A percentile compares a stretch with the other conserved stretches of the same genome.
These are phyloP conservation scores for Serendipita vermifera DNA, from an alignment of 768 basidiomycete species.

Conservation along the genomic window DNA sequence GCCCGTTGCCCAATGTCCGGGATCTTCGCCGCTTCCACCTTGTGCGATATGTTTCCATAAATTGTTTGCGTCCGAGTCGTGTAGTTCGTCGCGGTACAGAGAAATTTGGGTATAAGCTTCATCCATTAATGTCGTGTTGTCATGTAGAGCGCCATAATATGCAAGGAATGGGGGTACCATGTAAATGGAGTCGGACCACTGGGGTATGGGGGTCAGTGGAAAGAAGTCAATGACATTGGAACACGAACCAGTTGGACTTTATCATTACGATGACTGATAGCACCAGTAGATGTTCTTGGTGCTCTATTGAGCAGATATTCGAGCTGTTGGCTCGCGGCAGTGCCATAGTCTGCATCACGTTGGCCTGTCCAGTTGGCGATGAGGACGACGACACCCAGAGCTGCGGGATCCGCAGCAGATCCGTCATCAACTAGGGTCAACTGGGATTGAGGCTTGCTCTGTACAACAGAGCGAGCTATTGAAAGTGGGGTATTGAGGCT, in stretches of 20 bases:
- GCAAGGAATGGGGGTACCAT: slow-evolving; percentile 84
- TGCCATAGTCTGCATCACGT: slow-evolving; percentile 38
- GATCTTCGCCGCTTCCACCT: slow-evolving; percentile 41
- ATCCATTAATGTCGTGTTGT: slow-evolving; percentile 43
- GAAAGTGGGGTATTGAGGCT: slow-evolving; percentile 16
- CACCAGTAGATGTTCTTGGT: slow-evolving; percentile 58
- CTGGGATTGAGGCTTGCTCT: neutral
- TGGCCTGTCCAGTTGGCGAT: slow-evolving; percentile 42
- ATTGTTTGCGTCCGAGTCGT: slow-evolving; percentile 35
- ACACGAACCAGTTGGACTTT: slow-evolving; percentile 61
- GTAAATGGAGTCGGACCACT: slow-evolving; percentile 61
- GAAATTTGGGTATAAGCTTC: slow-evolving; percentile 60
- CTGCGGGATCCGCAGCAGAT: slow-evolving; percentile 66
- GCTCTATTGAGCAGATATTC: slow-evolving; percentile 38
- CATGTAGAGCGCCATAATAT: slow-evolving; percentile 57
- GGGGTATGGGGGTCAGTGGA: too few relatives aligned
- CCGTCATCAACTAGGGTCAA: slow-evolving; percentile 29
- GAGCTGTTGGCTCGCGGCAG: slow-evolving; percentile 54
- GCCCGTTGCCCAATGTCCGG: slow-evolving; percentile 74
- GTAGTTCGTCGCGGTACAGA: slow-evolving; percentile 56
- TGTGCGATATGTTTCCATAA: slow-evolving; percentile 68
- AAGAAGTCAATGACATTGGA: neutral
- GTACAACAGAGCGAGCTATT: slow-evolving; percentile 42
- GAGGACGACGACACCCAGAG: slow-evolving; percentile 58
- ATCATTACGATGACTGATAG: slow-evolving; percentile 61